Evolutionary conservation across 164 flowering plant genomes (phyloP), one percentile per base, ranked within the genome.

Genomic region (Magnolia changhungtana): DNA sequence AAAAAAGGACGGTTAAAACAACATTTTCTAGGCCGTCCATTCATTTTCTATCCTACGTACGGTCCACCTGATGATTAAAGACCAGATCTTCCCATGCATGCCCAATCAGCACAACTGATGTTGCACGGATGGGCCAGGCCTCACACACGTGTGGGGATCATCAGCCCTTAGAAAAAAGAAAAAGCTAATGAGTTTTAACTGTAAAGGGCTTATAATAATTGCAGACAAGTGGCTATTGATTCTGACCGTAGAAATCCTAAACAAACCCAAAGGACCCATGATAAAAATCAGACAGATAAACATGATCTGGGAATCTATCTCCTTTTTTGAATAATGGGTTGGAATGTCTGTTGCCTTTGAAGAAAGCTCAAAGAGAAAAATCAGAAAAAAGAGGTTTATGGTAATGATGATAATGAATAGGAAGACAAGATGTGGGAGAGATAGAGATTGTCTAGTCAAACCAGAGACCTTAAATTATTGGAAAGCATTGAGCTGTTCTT

Each of bases 401-500:
- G 87, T 74, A 83, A 87, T 87, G 87, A 85, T 87, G 83, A 64
- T 82, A 82, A 37, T 75, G 78, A 31, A 71, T 81, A 77, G 75
- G 81, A 76, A 76, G 82, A 76, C 74, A 78, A 74, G 66, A 79
- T 16, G 71, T 37, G 45, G 45, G 80, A 58, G 74, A 51, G 76
- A 27, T 61, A 37, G 71, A 74, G 71, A 80, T 45, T 55, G 18
- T 18, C 19, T 80, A 83, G 88, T 89, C 92, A 86, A 87, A 83
- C 81, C 52, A 68, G 63, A 29, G 71, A 55, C 67, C 64, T 76
- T 81, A 87, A 85, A 87, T 85, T 85, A 90, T 87, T 88, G 88
- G 83, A 70, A 81, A 80, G 75, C 83, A 80, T 55, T 82, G 78
- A 75, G 82, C 87, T 82, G 82, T 77, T 37, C 45, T 76, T 81